These are phyloP conservation scores for Eruca vesicaria DNA, from an alignment of 441 rosid species.

Conservation along the genomic window DNA sequence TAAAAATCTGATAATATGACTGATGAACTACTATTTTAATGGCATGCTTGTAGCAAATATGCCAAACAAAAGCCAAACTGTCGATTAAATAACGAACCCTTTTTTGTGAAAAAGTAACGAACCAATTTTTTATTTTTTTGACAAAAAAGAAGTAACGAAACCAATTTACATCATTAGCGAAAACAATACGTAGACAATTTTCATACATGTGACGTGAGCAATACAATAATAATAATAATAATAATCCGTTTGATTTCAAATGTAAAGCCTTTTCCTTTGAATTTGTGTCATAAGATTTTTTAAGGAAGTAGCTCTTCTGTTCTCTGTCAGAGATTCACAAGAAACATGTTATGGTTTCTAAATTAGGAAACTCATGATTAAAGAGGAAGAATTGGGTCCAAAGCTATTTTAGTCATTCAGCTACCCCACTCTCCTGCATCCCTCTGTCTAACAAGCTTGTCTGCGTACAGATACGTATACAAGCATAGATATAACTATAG, in stretches of 20 bases:
- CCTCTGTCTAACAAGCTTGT: not conserved
- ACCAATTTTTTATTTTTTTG: too few species aligned
- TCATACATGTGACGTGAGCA: not conserved
- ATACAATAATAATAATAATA: not conserved
- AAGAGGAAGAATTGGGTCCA: constrained; percentile 25
- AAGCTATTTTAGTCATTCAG: constrained; percentile 7
- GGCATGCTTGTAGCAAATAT: not conserved
- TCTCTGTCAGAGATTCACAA: constrained; percentile 19
- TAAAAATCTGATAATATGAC: not conserved
- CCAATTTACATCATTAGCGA: not conserved
- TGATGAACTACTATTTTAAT: not conserved
- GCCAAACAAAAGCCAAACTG: not conserved
- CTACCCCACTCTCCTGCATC: constrained; percentile 2
- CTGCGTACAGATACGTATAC: not conserved
- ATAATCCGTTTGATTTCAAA: not conserved
- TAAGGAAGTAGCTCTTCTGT: constrained; percentile 20
- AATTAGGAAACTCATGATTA: constrained; percentile 26
- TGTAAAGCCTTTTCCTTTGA: constrained; percentile 26
- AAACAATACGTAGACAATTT: not conserved
- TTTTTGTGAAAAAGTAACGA: too few species aligned
- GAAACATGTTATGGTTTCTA: constrained; percentile 35
- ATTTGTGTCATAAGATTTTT: constrained; percentile 15
- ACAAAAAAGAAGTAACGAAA: too few species aligned
- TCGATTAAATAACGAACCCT: not conserved
- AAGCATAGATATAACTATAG: not conserved